Conservation (phyloP, 2,329 filamentous ascomycete species). For the Lanzia echinophila region DNA sequence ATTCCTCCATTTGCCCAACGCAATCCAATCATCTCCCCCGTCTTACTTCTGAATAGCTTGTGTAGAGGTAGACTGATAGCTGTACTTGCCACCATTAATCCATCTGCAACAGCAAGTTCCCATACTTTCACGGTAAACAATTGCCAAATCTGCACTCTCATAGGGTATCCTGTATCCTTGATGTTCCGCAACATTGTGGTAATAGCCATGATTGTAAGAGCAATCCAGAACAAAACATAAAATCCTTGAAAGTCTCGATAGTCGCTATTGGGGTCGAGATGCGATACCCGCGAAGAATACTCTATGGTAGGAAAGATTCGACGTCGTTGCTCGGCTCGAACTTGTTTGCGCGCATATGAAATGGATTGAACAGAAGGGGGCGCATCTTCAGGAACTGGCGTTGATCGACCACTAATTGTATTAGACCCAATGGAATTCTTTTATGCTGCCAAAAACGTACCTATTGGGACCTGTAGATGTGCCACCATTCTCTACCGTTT, state of each 20-base stretch:
- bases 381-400: constrained; percentile 79
- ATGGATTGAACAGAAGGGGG: constrained; percentile 87
- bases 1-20: constrained; percentile 76
- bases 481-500: constrained; percentile 19
- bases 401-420: constrained; percentile 63
- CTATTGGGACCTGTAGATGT: constrained; percentile 14
- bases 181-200: constrained; percentile 90
- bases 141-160: constrained; percentile 81
- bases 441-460: neutral
- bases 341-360: constrained; percentile 75
- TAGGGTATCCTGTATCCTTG: constrained; percentile 84
- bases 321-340: constrained; percentile 71
- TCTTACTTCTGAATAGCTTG: constrained; percentile 50
- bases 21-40: constrained; percentile 44
- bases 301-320: constrained; percentile 91
- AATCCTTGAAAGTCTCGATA: constrained; percentile 95
- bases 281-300: constrained; percentile 83
- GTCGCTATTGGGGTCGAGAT: constrained; percentile 89
- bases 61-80: constrained; percentile 69
- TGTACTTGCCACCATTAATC: constrained; percentile 75
- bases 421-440: constrained; percentile 10
- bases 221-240: constrained; percentile 98
- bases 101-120: constrained; percentile 77
- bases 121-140: constrained; percentile 84
- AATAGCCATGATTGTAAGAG: constrained; percentile 91